Conservation (phyloP, 768 basidiomycete species). For the Suillus bovinus region DNA sequence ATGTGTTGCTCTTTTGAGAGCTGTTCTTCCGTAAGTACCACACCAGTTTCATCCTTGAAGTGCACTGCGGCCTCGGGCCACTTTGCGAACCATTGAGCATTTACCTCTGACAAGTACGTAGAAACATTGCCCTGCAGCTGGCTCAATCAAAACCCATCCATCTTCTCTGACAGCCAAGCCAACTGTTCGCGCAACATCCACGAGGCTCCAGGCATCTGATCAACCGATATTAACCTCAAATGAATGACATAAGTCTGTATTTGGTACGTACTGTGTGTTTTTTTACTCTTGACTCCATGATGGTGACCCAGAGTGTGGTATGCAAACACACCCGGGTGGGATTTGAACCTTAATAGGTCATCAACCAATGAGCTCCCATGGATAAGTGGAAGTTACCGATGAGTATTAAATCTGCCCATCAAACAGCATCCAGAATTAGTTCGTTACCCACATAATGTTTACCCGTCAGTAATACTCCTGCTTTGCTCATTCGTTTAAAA, state of each 20-base stretch:
- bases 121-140: not conserved
- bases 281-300: not conserved
- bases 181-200: not conserved
- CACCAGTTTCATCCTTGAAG: not conserved
- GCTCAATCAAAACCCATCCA: not conserved
- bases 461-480: not conserved
- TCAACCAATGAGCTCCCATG: too few relatives aligned
- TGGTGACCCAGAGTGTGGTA: too few relatives aligned
- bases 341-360: too few relatives aligned
- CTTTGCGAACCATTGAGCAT: not conserved
- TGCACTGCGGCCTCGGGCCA: not conserved
- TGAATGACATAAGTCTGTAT: not conserved
- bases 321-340: too few relatives aligned
- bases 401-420: not conserved
- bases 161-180: constrained; percentile 1
- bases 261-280: not conserved
- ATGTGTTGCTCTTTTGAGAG: constrained; percentile 4
- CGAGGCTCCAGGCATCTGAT: not conserved
- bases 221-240: not conserved
- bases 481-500: not conserved
- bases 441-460: not conserved
- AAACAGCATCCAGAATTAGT: not conserved
- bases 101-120: not conserved
- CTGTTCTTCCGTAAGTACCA: not conserved
- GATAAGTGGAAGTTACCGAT: not conserved